These are phyloP conservation scores for Nakaseomyces uthaithaninus DNA, from an alignment of 1,139 yeast species.

Conservation along the genomic window DNA sequence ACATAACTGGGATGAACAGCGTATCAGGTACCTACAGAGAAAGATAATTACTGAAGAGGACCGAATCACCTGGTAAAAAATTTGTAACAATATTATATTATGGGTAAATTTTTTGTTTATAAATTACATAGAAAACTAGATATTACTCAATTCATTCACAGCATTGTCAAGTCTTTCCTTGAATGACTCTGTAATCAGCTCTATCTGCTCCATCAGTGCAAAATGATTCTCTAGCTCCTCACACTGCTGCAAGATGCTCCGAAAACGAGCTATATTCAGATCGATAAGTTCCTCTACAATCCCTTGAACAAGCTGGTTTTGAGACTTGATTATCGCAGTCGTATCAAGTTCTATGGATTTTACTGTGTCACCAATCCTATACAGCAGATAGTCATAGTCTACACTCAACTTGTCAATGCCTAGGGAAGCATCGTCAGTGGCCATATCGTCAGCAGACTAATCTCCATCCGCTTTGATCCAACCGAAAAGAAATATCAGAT, in stretches of 20 bases:
- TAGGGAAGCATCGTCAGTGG: conserved; percentile 48
- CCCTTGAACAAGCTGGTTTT: conserved; percentile 28
- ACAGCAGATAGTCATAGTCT: conserved; percentile 55
- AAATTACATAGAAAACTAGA: background rate
- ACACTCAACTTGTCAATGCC: conserved; percentile 51
- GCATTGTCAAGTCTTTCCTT: conserved; percentile 23
- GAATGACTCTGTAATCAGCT: conserved; percentile 24
- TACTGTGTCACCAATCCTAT: conserved; percentile 49
- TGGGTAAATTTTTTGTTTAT: too few relatives aligned
- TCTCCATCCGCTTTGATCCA: too few relatives aligned
- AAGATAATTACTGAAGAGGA: conserved; percentile 24
- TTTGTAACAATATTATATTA: background rate
- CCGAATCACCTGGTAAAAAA: conserved; percentile 23
- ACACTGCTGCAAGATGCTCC: conserved; percentile 41
- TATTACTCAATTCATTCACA: conserved; percentile 11
- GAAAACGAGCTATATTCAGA: conserved; percentile 39
- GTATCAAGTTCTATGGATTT: conserved; percentile 36
- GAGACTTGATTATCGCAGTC: conserved; percentile 31
- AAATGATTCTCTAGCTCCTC: conserved; percentile 54
- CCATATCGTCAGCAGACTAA: too few relatives aligned
- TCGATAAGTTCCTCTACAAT: conserved; percentile 37
- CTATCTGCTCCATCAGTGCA: conserved; percentile 58
- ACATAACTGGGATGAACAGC: conserved; percentile 25
- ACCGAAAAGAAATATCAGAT: too few relatives aligned
- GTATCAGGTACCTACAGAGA: conserved; percentile 23